Conservation (phyloP, 2,329 filamentous ascomycete species). For the Monilinia laxa region DNA sequence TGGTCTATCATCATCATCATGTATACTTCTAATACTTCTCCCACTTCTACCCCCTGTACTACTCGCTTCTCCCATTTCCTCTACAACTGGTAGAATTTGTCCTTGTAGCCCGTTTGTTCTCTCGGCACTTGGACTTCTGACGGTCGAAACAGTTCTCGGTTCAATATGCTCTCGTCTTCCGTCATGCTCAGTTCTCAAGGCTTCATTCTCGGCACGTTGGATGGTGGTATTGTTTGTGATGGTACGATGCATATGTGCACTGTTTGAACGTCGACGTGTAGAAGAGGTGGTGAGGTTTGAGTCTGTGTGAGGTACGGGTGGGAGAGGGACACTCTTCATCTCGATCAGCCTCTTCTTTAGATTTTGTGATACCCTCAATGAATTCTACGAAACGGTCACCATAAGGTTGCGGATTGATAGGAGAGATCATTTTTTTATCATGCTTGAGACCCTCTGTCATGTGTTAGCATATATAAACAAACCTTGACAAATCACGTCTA, state of each 20-base stretch:
- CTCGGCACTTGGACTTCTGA: conserved; percentile 57
- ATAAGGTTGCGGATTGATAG: conserved; percentile 85
- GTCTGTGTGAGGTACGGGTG: conserved; percentile 32
- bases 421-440: conserved; percentile 85
- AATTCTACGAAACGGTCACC: conserved; percentile 94
- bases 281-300: conserved; percentile 35
- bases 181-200: conserved; percentile 37
- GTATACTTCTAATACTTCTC: conserved; percentile 45
- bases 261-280: conserved; percentile 30
- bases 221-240: conserved; percentile 32
- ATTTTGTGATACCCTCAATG: conserved; percentile 87
- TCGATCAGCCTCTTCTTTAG: conserved; percentile 76
- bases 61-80: conserved; percentile 79
- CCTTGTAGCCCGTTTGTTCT: conserved; percentile 53
- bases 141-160: conserved; percentile 52
- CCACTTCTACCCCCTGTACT: conserved; percentile 61
- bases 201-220: conserved; percentile 37
- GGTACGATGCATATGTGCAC: conserved; percentile 31
- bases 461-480: conserved; percentile 28
- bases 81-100: conserved; percentile 76
- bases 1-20: conserved; percentile 37
- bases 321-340: conserved; percentile 45
- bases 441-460: conserved; percentile 70
- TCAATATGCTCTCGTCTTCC: conserved; percentile 39
- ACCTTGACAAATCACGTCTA: neutral